Conservation (phyloP, 805 yeast genomes). For the Wickerhamiella australiensis region DNA sequence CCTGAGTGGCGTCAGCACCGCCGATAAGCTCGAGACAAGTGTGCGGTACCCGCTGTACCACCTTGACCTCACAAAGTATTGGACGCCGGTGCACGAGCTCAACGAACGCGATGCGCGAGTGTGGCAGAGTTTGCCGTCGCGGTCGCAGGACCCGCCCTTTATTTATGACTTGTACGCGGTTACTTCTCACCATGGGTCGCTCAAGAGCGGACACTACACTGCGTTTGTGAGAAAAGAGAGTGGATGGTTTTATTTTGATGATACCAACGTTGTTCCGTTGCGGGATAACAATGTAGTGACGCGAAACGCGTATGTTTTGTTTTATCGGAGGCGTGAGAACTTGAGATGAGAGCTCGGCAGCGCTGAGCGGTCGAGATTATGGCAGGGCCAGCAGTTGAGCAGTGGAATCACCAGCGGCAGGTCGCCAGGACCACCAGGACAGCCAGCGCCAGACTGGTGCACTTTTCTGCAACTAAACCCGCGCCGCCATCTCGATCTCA, state of each 20-base stretch:
- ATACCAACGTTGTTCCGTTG: slow-evolving; percentile 47
- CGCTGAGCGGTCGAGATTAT: too few species aligned
- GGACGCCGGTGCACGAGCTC: slow-evolving; percentile 34
- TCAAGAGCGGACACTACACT: slow-evolving; percentile 83
- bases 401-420: too few species aligned
- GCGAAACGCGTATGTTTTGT: slow-evolving; percentile 70
- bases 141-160: slow-evolving; percentile 76
- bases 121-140: slow-evolving; percentile 40
- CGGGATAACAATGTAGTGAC: slow-evolving; percentile 44
- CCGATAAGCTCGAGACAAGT: slow-evolving; percentile 38
- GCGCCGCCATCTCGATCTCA: too few species aligned
- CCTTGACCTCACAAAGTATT: slow-evolving; percentile 55
- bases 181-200: slow-evolving; percentile 70
- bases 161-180: slow-evolving; percentile 66
- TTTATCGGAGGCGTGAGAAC: slow-evolving; percentile 40
- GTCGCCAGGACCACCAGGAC: too few species aligned
- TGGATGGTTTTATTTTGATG: slow-evolving; percentile 80
- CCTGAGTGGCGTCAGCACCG: not conserved
- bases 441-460: too few species aligned
- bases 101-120: slow-evolving; percentile 31
- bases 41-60: slow-evolving; percentile 53
- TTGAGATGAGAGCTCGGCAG: not conserved
- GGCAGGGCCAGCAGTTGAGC: too few species aligned
- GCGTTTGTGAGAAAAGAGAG: slow-evolving; percentile 56
- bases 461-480: too few species aligned